Conservation (phyloP, 2,329 filamentous ascomycete species). For the Cladobotryum protrusum region DNA sequence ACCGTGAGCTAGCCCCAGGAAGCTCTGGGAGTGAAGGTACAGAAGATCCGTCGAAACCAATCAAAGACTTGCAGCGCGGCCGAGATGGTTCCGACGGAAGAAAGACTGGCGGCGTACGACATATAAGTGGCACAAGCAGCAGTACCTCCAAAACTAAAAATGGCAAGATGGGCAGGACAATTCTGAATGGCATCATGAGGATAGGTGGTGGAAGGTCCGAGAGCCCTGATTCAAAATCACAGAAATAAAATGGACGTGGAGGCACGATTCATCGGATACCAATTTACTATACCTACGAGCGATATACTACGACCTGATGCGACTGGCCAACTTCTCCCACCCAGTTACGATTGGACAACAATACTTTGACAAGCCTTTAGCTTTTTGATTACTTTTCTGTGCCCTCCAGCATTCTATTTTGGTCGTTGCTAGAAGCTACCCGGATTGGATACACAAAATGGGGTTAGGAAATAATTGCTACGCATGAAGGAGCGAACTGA, state of each 20-base stretch:
- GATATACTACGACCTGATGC: too few relatives aligned
- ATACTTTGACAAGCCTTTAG: background rate
- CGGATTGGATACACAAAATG: constrained; percentile 10
- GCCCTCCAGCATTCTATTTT: constrained; percentile 2
- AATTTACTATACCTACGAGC: too few relatives aligned
- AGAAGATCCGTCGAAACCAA: constrained; percentile 19
- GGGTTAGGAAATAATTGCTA: constrained; percentile 7
- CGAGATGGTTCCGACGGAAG: constrained; percentile 22
- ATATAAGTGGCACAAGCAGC: constrained; percentile 21
- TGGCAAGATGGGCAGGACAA: constrained; percentile 35
- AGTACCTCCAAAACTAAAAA: constrained; percentile 31
- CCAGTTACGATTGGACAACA: background rate
- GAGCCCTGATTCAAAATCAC: constrained; percentile 33
- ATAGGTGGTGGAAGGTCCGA: constrained; percentile 35
- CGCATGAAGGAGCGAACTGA: constrained; percentile 5
- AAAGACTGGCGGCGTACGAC: constrained; percentile 22
- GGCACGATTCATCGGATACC: too few relatives aligned
- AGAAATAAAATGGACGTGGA: constrained; percentile 8
- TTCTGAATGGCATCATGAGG: constrained; percentile 40
- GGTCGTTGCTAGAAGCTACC: constrained; percentile 7
- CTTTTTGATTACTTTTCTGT: constrained; percentile 8
- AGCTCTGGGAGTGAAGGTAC: constrained; percentile 46
- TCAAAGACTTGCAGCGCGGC: constrained; percentile 27
- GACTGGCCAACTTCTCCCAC: background rate
- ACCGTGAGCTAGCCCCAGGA: constrained; percentile 36